A percentile compares a stretch with the other conserved stretches of the same genome.
phyloP scores from a whole-genome alignment of 495 filamentous ascomycete genomes.

The Trichocladium uniseriatum region DNA sequence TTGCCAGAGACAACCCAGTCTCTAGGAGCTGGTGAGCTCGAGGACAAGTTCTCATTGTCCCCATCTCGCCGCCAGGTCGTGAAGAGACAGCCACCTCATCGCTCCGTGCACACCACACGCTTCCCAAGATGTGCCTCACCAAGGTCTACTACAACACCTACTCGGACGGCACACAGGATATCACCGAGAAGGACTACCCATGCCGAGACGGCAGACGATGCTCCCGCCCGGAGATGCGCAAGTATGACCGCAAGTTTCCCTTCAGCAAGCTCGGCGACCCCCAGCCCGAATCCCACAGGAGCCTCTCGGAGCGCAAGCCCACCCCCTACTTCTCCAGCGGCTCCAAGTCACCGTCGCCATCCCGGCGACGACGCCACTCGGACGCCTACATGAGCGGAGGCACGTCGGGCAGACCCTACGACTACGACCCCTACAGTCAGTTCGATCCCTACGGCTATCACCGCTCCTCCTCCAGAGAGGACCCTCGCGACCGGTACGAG shows the following conservation, averaged over 20 bases:
- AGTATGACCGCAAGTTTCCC: constrained; percentile 20
- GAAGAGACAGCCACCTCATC: neutral
- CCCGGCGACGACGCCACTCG: constrained; percentile 27
- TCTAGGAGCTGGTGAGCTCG: constrained; percentile 9
- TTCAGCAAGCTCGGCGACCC: constrained; percentile 19
- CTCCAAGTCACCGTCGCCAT: constrained; percentile 35
- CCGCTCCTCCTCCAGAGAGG: constrained; percentile 11
- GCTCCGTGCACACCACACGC: too few relatives aligned
- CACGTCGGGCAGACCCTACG: constrained; percentile 13
- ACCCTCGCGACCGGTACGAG: constrained; percentile 5
- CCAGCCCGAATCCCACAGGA: constrained; percentile 15
- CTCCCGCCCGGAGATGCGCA: constrained; percentile 17
- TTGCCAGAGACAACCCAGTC: constrained; percentile 26
- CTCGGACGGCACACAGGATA: constrained; percentile 22
- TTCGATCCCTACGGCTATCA: constrained; percentile 17
- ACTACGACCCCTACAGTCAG: constrained; percentile 20
- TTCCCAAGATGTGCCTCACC: constrained; percentile 39
- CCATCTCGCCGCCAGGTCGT: neutral
- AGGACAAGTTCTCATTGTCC: neutral
- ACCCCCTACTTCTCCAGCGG: constrained; percentile 19
- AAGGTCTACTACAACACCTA: constrained; percentile 31
- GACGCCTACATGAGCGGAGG: constrained; percentile 27
- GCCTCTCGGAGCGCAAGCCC: constrained; percentile 19
- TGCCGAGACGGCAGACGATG: constrained; percentile 23
- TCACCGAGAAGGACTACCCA: constrained; percentile 22